Percentiles rank a stretch among this genome's conserved stretches.
Evolutionary conservation across 257 asterid species (phyloP).

Genomic region (Primulina tabacum): DNA sequence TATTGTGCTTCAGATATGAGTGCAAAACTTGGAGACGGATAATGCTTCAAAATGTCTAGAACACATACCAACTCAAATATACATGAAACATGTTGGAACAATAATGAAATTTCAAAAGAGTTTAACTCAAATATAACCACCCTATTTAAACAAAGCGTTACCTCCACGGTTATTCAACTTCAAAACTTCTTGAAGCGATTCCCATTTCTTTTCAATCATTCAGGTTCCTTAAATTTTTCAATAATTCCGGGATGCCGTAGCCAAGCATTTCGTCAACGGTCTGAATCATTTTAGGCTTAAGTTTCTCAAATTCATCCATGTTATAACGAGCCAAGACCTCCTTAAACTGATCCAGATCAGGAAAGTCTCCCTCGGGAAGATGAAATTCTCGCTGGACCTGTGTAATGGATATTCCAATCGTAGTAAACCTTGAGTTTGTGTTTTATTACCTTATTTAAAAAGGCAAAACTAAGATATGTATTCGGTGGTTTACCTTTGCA

Average conservation of each 20-base stretch:
- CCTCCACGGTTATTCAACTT: conserved; percentile 16
- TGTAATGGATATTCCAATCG: conserved; percentile 8
- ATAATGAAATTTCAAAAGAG: neutral
- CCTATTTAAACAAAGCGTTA: neutral
- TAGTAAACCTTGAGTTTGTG: neutral
- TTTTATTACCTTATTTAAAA: no score
- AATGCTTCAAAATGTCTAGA: neutral
- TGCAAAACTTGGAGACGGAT: neutral
- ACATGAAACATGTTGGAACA: neutral
- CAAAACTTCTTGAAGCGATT: conserved; percentile 53
- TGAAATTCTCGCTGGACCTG: conserved; percentile 77
- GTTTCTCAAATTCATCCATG: conserved; percentile 78
- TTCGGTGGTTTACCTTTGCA: conserved; percentile 46
- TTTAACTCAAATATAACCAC: no score
- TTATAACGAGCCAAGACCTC: conserved; percentile 58
- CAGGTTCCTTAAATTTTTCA: conserved; percentile 69
- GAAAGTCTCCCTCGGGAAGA: conserved; percentile 85
- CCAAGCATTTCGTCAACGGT: conserved; percentile 84
- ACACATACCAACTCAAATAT: no score
- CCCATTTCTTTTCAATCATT: conserved; percentile 48
- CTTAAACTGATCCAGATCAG: conserved; percentile 58
- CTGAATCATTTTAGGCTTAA: conserved; percentile 81
- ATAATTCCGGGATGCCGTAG: conserved; percentile 71
- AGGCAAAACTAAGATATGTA: neutral
- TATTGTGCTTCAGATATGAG: neutral